A percentile compares a stretch with the other conserved stretches of the same genome.
These are phyloP conservation scores for Vitis hybrid DNA, from an alignment of 177 flowering plant genomes.

Conservation along the genomic window DNA sequence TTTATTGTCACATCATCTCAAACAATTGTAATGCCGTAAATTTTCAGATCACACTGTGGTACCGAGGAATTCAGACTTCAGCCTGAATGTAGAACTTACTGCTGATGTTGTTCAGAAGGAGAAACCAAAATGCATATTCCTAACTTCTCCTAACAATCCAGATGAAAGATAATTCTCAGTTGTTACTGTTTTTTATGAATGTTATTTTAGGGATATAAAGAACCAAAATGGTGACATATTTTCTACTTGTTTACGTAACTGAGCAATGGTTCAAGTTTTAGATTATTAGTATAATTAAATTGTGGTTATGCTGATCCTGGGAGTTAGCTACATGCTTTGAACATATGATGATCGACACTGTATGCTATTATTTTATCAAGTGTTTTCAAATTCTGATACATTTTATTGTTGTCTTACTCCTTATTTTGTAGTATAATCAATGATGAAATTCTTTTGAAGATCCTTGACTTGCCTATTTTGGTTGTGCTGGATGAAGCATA, in stretches of 20 bases:
- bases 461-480: constrained; percentile 78
- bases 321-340: no score
- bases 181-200: neutral
- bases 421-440: constrained; percentile 61
- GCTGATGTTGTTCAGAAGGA: constrained; percentile 63
- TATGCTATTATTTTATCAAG: neutral
- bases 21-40: neutral
- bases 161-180: constrained; percentile 78
- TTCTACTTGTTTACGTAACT: no score
- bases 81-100: constrained; percentile 71
- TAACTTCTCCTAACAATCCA: constrained; percentile 98
- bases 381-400: neutral
- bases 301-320: no score
- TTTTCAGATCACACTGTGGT: constrained; percentile 42
- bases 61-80: constrained; percentile 75
- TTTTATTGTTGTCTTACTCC: neutral
- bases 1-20: neutral
- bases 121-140: constrained; percentile 91
- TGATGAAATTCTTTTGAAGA: constrained; percentile 72
- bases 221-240: no score
- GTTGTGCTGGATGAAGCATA: constrained; percentile 98
- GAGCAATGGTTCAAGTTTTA: no score
- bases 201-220: neutral
- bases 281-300: no score
- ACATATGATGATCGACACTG: no score